A percentile compares a stretch with the other conserved stretches of the same genome.
These are phyloP conservation scores for Mycena epipterygia DNA, from an alignment of 768 basidiomycete species.

Conservation along the genomic window DNA sequence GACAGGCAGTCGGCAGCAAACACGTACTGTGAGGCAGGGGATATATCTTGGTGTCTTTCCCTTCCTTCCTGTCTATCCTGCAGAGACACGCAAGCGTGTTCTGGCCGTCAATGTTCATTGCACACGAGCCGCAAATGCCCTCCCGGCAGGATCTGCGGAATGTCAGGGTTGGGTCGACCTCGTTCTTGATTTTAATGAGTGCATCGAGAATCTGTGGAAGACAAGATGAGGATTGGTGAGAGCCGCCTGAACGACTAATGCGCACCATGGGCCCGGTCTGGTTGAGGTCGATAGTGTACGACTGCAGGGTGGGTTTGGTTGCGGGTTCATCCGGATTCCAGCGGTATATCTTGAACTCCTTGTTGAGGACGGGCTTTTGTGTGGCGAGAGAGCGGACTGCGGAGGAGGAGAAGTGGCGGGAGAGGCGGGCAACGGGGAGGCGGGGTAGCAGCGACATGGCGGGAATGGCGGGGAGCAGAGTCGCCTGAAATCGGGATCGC, in stretches of 20 bases:
- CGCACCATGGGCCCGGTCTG: constrained; percentile 95
- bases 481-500: background rate
- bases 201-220: constrained; percentile 84
- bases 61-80: constrained; percentile 84
- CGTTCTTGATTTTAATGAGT: constrained; percentile 99
- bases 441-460: constrained; percentile 34
- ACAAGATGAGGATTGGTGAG: constrained; percentile 7
- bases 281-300: constrained; percentile 92
- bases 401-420: constrained; percentile 35
- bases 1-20: background rate
- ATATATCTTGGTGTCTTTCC: constrained; percentile 91
- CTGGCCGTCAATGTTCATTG: constrained; percentile 99
- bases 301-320: constrained; percentile 91
- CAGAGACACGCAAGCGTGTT: constrained; percentile 99
- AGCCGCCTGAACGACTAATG: constrained; percentile 2
- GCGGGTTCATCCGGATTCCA: constrained; percentile 98
- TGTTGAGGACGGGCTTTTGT: constrained; percentile 79
- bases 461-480: background rate
- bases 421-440: constrained; percentile 16
- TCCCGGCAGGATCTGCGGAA: constrained; percentile 95
- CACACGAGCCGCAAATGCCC: constrained; percentile 98
- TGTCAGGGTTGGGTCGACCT: constrained; percentile 95
- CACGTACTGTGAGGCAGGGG: constrained; percentile 95
- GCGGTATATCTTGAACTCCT: constrained; percentile 99
- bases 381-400: constrained; percentile 38